These are phyloP conservation scores for Miscanthus lutarioriparius DNA, from an alignment of 176 grass and related monocot genomes.

Conservation along the genomic window DNA sequence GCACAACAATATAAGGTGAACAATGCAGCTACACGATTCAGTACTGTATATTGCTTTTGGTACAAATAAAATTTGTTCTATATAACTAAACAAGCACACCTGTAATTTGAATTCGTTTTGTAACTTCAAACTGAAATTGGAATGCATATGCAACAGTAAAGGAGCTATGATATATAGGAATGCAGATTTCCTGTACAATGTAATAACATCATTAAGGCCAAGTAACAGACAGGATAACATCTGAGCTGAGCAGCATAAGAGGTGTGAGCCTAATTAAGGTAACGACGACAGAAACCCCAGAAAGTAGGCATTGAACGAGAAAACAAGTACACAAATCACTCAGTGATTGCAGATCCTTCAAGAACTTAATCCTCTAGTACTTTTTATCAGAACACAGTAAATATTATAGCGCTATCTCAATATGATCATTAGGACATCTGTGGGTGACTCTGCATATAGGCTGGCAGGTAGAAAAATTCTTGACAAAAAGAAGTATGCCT, in stretches of 20 bases:
- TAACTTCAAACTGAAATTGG: not conserved
- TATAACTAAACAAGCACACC: not conserved
- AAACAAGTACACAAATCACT: no score
- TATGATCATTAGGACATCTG: not conserved
- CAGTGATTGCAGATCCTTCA: no score
- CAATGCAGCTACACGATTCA: not conserved
- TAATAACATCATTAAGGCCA: no score
- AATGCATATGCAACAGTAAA: not conserved
- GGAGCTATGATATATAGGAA: not conserved
- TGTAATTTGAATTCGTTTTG: not conserved
- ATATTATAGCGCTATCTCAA: not conserved
- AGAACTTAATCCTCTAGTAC: not conserved
- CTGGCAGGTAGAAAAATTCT: not conserved
- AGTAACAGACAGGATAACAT: no score
- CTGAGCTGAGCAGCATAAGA: no score
- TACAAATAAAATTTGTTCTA: not conserved
- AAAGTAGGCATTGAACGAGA: no score
- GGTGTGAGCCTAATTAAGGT: no score
- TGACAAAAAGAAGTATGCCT: not conserved
- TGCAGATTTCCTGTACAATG: not conserved
- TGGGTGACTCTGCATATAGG: slow-evolving; percentile 8
- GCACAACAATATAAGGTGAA: not conserved
- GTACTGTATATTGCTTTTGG: not conserved
- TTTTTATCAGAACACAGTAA: not conserved
- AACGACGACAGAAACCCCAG: no score